These are phyloP conservation scores for Polyrhizophydium stewartii DNA, from an alignment of 371 early-diverging fungal species.

Conservation along the genomic window DNA sequence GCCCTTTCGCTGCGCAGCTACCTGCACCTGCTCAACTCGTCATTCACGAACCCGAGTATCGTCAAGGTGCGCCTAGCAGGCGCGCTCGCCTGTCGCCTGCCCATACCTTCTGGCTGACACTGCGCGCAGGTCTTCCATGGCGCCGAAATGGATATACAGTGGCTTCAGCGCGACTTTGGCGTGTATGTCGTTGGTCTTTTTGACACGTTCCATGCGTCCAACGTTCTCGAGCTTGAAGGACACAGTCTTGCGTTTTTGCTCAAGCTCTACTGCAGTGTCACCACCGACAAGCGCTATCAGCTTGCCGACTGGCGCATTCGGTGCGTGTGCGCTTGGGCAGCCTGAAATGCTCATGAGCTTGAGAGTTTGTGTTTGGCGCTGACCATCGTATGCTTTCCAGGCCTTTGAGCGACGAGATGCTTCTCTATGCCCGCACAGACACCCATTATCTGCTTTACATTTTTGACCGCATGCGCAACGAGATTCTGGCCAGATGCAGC, in stretches of 20 bases:
- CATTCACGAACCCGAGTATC: slow-evolving; percentile 82
- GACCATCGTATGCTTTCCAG: slow-evolving; percentile 48
- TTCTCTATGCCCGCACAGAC: slow-evolving; percentile 89
- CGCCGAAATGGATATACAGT: slow-evolving; percentile 91
- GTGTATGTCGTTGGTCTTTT: slow-evolving; percentile 93
- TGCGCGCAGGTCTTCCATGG: slow-evolving; percentile 76
- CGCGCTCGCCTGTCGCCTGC: no score
- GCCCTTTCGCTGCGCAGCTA: slow-evolving; percentile 77
- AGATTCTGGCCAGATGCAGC: slow-evolving; percentile 57
- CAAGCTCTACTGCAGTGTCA: slow-evolving; percentile 68
- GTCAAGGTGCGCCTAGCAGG: slow-evolving; percentile 82
- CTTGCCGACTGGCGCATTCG: slow-evolving; percentile 96
- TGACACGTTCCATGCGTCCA: slow-evolving; percentile 93
- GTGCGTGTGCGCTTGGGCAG: slow-evolving; percentile 27
- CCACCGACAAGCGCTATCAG: slow-evolving; percentile 91
- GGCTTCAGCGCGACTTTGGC: slow-evolving; percentile 97
- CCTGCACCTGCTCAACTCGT: slow-evolving; percentile 71
- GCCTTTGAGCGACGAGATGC: slow-evolving; percentile 88
- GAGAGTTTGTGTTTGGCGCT: no score
- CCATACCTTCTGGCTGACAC: no score
- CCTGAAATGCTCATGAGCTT: no score
- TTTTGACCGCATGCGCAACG: slow-evolving; percentile 86
- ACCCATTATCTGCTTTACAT: slow-evolving; percentile 95
- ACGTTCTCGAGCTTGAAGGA: slow-evolving; percentile 61
- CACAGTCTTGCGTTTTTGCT: slow-evolving; percentile 84